Evolutionary conservation across 768 basidiomycete genomes (phyloP).

Genomic region (Boletus subparvulus): DNA sequence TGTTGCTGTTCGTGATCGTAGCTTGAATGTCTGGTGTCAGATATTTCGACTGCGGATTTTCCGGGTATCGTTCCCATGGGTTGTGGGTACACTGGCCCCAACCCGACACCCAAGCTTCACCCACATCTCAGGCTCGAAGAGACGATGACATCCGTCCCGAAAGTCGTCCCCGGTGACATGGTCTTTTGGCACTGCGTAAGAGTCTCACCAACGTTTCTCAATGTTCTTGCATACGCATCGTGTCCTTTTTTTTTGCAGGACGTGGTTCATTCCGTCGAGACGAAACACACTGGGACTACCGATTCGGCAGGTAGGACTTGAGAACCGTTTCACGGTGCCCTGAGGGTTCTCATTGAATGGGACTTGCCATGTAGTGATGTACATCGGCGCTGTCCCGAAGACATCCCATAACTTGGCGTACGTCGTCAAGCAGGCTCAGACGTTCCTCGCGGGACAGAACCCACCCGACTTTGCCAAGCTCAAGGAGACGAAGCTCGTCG

Average conservation of each 20-base stretch:
- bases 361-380: slow-evolving; percentile 55
- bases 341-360: background rate
- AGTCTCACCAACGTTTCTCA: background rate
- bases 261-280: slow-evolving; percentile 46
- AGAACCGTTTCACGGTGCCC: background rate
- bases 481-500: slow-evolving; percentile 36
- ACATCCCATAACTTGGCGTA: slow-evolving; percentile 64
- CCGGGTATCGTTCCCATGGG: slow-evolving; percentile 42
- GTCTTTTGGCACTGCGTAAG: slow-evolving; percentile 74
- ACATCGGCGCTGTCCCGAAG: slow-evolving; percentile 70
- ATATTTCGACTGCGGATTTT: slow-evolving; percentile 48
- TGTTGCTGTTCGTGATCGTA: slow-evolving; percentile 22
- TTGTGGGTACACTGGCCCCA: slow-evolving; percentile 38
- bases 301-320: slow-evolving; percentile 53
- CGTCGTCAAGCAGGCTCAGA: slow-evolving; percentile 57
- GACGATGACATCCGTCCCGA: slow-evolving; percentile 70
- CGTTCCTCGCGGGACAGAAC: slow-evolving; percentile 57
- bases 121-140: slow-evolving; percentile 64
- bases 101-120: slow-evolving; percentile 54
- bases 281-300: slow-evolving; percentile 49
- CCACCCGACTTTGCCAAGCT: slow-evolving; percentile 72
- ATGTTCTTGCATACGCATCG: background rate
- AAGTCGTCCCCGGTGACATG: slow-evolving; percentile 72
- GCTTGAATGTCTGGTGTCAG: slow-evolving; percentile 28
- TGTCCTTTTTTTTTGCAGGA: slow-evolving; percentile 34